A percentile compares a stretch with the other conserved stretches of the same genome.
Evolutionary conservation across 345 rosid genomes (phyloP).

Genomic region (Corchorus olitorius): DNA sequence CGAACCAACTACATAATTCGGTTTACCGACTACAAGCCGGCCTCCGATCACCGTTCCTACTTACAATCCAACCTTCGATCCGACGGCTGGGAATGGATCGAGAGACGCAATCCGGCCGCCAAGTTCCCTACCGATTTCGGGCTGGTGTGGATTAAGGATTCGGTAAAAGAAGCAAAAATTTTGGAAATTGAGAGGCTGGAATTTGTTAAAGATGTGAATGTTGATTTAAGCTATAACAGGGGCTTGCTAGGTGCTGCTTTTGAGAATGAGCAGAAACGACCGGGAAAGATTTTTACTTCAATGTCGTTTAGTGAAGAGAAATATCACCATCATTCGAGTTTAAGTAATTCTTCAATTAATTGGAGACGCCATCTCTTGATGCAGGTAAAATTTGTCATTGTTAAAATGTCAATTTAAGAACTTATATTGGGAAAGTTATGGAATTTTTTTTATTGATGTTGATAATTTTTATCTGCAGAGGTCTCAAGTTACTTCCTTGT

Average conservation of each 20-base stretch:
- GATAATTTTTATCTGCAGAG: slow-evolving; percentile 43
- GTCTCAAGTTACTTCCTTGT: slow-evolving; percentile 90
- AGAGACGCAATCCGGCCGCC: slow-evolving; percentile 74
- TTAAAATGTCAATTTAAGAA: background rate
- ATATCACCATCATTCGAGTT: slow-evolving; percentile 31
- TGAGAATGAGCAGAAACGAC: slow-evolving; percentile 67
- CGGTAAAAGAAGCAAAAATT: slow-evolving; percentile 44
- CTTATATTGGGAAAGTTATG: background rate
- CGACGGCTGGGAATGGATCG: slow-evolving; percentile 89
- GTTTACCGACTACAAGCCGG: slow-evolving; percentile 61
- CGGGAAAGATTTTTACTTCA: slow-evolving; percentile 83
- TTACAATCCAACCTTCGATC: slow-evolving; percentile 55
- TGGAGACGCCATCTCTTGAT: slow-evolving; percentile 77
- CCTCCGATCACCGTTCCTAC: slow-evolving; percentile 57
- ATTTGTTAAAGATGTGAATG: slow-evolving; percentile 77
- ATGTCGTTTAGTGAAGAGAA: slow-evolving; percentile 78
- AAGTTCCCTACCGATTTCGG: slow-evolving; percentile 86
- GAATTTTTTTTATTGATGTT: slow-evolving; percentile 5
- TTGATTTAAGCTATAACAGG: slow-evolving; percentile 71
- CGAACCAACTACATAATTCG: slow-evolving; percentile 68
- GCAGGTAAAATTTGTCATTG: slow-evolving; percentile 46
- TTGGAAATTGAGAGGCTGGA: slow-evolving; percentile 59
- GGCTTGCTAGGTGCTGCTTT: slow-evolving; percentile 62
- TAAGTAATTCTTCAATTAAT: slow-evolving; percentile 63
- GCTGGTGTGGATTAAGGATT: slow-evolving; percentile 59